Conservation (phyloP, 495 filamentous ascomycete species). For the Penicillium herquei region DNA sequence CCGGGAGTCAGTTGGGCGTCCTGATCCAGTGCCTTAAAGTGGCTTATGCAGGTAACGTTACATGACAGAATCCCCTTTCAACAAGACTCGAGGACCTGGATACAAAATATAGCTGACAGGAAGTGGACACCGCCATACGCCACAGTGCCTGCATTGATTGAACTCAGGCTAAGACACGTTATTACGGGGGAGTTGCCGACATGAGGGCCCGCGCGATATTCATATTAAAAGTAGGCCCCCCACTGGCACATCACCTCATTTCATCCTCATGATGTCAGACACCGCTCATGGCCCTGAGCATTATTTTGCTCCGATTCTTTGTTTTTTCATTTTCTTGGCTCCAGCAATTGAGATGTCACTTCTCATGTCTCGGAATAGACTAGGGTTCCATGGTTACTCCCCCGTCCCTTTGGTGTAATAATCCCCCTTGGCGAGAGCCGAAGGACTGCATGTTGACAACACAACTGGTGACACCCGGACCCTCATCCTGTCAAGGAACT, state of each 20-base stretch:
- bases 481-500: not conserved
- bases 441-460: not conserved
- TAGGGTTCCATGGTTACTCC: constrained; percentile 2
- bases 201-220: constrained; percentile 1
- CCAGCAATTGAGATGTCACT: not conserved
- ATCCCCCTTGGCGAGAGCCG: not conserved
- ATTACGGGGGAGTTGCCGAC: constrained; percentile 9
- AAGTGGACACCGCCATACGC: not conserved
- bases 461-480: not conserved
- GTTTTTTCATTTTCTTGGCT: not conserved
- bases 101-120: not conserved
- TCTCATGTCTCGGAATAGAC: constrained; percentile 1
- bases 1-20: constrained; percentile 12
- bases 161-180: not conserved
- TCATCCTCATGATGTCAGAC: not conserved
- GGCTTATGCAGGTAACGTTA: constrained; percentile 25
- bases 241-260: not conserved
- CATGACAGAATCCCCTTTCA: constrained; percentile 7
- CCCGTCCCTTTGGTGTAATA: not conserved
- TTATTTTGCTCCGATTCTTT: not conserved
- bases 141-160: not conserved
- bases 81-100: too few species aligned
- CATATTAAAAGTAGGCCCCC: too few species aligned
- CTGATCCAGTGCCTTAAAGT: constrained; percentile 6
- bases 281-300: too few species aligned